A percentile compares a stretch with the other conserved stretches of the same genome.
Evolutionary conservation across 1,284 basidiomycete genomes (phyloP).

Genomic region (Austroboletus niveus): DNA sequence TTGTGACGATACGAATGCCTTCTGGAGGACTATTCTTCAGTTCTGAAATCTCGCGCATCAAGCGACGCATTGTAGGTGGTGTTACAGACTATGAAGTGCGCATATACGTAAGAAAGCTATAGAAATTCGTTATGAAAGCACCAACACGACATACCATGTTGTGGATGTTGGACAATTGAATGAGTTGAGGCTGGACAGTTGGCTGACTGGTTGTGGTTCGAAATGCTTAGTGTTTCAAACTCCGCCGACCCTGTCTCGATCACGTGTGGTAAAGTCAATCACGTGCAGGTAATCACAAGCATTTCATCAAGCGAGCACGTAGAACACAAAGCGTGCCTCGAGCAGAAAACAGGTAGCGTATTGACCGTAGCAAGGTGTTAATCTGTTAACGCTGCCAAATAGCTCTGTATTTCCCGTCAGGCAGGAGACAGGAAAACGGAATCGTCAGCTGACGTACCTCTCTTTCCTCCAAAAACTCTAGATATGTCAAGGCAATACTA

Average conservation of each 20-base stretch:
- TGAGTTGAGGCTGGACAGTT: slow-evolving; percentile 12
- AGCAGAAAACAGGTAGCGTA: slow-evolving; percentile 2
- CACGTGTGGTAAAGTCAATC: slow-evolving; percentile 33
- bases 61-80: slow-evolving; percentile 63
- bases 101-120: neutral
- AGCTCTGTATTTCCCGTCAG: slow-evolving; percentile 24
- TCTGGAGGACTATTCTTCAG: slow-evolving; percentile 81
- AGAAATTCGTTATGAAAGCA: neutral
- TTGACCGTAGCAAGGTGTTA: slow-evolving; percentile 12
- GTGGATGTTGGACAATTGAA: slow-evolving; percentile 2
- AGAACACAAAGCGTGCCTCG: neutral
- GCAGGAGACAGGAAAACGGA: neutral
- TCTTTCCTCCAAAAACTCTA: slow-evolving; percentile 72
- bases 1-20: slow-evolving; percentile 81
- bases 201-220: slow-evolving; percentile 23
- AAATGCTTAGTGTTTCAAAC: slow-evolving; percentile 26
- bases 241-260: slow-evolving; percentile 19
- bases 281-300: slow-evolving; percentile 5
- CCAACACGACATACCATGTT: slow-evolving; percentile 25
- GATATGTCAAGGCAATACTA: slow-evolving; percentile 66
- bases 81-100: slow-evolving; percentile 38
- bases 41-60: slow-evolving; percentile 82
- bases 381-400: slow-evolving; percentile 28
- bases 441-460: slow-evolving; percentile 49
- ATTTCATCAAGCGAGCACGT: neutral